Percentiles rank a stretch among this genome's conserved stretches.
phyloP scores from a whole-genome alignment of 148 eudicot genomes.

The Dianthus caryophyllus region DNA sequence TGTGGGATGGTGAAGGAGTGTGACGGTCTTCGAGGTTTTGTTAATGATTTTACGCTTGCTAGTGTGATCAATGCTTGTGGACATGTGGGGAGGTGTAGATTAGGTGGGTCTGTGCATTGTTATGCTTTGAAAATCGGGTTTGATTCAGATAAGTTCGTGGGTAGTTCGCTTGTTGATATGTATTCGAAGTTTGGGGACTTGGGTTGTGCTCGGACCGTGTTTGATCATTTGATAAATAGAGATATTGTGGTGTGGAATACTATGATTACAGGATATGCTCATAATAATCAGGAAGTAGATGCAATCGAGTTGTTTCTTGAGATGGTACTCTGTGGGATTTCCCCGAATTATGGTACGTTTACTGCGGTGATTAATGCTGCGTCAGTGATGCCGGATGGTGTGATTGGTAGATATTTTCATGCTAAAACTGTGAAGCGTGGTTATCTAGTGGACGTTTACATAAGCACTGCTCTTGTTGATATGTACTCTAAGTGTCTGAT shows the following conservation, averaged over 20 bases:
- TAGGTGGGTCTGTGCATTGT: constrained; percentile 35
- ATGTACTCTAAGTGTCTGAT: constrained; percentile 43
- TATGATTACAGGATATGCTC: constrained; percentile 52
- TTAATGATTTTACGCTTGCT: constrained; percentile 36
- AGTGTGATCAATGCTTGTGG: constrained; percentile 45
- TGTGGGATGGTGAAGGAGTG: constrained; percentile 27
- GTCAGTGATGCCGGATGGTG: constrained; percentile 30
- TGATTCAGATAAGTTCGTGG: constrained; percentile 32
- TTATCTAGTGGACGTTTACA: constrained; percentile 28
- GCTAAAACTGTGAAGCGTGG: constrained; percentile 31
- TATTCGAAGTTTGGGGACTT: constrained; percentile 33
- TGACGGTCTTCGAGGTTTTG: constrained; percentile 22
- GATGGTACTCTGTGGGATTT: constrained; percentile 24
- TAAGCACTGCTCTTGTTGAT: constrained; percentile 38
- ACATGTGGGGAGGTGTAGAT: constrained; percentile 26
- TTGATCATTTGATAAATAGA: constrained; percentile 32
- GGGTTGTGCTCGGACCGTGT: constrained; percentile 35
- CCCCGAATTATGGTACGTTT: constrained; percentile 27
- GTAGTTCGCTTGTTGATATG: constrained; percentile 37
- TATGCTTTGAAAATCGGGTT: constrained; percentile 33
- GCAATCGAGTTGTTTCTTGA: constrained; percentile 29
- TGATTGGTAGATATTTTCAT: constrained; percentile 30
- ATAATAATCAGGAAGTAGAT: constrained; percentile 33
- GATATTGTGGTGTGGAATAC: constrained; percentile 54
- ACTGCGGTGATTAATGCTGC: constrained; percentile 34